Evolutionary conservation across 495 filamentous ascomycete genomes (phyloP).

Genomic region (Penicillium maclennaniae): DNA sequence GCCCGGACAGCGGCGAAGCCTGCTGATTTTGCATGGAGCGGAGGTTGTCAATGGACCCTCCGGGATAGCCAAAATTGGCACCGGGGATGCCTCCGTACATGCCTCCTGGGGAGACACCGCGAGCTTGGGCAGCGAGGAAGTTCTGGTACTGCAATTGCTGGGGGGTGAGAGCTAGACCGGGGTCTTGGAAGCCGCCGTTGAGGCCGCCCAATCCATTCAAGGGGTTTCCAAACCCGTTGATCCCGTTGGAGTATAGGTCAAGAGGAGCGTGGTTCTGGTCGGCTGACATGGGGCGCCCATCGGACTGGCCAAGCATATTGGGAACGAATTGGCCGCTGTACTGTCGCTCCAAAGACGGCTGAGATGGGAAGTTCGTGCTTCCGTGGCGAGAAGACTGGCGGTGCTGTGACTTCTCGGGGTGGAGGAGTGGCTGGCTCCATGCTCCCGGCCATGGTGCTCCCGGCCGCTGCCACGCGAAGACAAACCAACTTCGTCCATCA

Average conservation of each 20-base stretch:
- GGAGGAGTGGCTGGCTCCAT: conserved; percentile 34
- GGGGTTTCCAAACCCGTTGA: conserved; percentile 30
- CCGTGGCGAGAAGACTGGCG: conserved; percentile 48
- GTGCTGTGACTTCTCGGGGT: conserved; percentile 46
- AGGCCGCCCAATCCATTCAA: conserved; percentile 27
- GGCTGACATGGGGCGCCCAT: conserved; percentile 34
- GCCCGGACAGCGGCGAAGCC: conserved; percentile 29
- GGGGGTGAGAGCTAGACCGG: conserved; percentile 34
- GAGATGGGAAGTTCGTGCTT: conserved; percentile 38
- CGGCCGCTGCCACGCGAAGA: conserved; percentile 57
- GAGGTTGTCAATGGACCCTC: conserved; percentile 40
- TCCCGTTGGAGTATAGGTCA: conserved; percentile 43
- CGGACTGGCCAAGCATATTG: conserved; percentile 35
- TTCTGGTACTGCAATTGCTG: conserved; percentile 49
- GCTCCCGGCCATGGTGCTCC: conserved; percentile 43
- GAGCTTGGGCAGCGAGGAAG: conserved; percentile 40
- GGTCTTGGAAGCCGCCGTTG: conserved; percentile 40
- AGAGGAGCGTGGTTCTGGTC: conserved; percentile 41
- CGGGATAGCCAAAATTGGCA: conserved; percentile 39
- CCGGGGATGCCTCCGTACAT: conserved; percentile 40
- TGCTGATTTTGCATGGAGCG: conserved; percentile 40
- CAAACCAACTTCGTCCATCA: conserved; percentile 96
- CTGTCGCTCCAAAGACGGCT: conserved; percentile 45
- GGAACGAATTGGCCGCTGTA: conserved; percentile 43
- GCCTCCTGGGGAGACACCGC: conserved; percentile 42